Conservation (phyloP, 2,329 filamentous ascomycete genomes). For the Exophiala sp. region DNA sequence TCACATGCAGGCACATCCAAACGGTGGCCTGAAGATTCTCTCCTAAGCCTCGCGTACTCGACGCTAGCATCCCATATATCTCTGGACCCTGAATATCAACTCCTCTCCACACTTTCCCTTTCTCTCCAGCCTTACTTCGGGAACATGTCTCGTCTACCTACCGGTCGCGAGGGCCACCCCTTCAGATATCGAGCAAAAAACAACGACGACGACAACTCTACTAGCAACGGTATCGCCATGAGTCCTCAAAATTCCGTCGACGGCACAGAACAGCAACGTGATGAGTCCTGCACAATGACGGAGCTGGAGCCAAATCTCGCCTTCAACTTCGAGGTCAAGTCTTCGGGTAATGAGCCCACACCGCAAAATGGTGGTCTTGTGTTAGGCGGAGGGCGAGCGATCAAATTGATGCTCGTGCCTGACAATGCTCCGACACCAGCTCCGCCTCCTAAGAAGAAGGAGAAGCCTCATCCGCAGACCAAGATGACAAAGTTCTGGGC, state of each 20-base stretch:
- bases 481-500: conserved; percentile 71
- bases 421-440: conserved; percentile 16
- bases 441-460: conserved; percentile 38
- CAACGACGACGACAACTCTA: conserved; percentile 3
- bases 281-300: neutral
- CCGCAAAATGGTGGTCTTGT: conserved; percentile 13
- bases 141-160: conserved; percentile 13
- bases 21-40: conserved; percentile 10
- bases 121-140: conserved; percentile 15
- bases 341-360: conserved; percentile 13
- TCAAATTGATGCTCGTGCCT: conserved; percentile 24
- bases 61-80: conserved; percentile 13
- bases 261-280: neutral
- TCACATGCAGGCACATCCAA: conserved; percentile 11
- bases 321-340: conserved; percentile 13
- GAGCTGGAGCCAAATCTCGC: conserved; percentile 3
- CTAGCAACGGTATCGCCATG: conserved; percentile 1
- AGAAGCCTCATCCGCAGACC: conserved; percentile 59
- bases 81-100: conserved; percentile 13
- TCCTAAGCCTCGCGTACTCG: conserved; percentile 14
- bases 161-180: conserved; percentile 11
- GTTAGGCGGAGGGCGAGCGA: conserved; percentile 19
- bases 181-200: conserved; percentile 4
- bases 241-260: neutral
- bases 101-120: conserved; percentile 12